Evolutionary conservation across 768 basidiomycete genomes (phyloP), one percentile per base, ranked within the genome.

Genomic region (Tremella yokohamensis): DNA sequence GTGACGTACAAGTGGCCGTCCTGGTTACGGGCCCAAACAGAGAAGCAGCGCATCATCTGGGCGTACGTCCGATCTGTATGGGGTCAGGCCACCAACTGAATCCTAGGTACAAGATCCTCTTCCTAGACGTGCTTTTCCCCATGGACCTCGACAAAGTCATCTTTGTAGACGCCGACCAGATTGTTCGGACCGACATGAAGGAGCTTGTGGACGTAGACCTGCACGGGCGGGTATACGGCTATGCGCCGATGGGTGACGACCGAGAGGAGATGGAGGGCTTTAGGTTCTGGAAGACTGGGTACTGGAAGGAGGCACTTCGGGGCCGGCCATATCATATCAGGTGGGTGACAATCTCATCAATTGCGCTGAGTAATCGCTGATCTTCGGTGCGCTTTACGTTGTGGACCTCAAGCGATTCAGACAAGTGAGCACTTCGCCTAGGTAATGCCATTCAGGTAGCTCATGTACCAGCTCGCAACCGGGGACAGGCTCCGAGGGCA

Each of bases 1-100:
- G 89, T 99, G 55, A 99, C 96, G 0, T 99, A 98, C 81, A 96
- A 96, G 72, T 99, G 94, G 94, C 96, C 96, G 0, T 89, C 88
- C 1, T 99, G 94, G 94, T 82, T 99, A 3, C 87, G 91, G n/a
- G 84, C 84, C 13, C 96, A 98, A 73, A 91, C 87, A 58, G 96
- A 99, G 79, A 99, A 99, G 76, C 96, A 99, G 76, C 84, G 96
- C 9, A 87, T 94, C 56, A 99, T 99, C 65, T 98, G 96, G 96
- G 94, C 90, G 76, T 78, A 26, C 58, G 73, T 62, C 18, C n/a
- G n/a, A 12, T 37, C 22, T 34, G 24, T 48, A 34, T 47, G 40
- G 49, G 13, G 7, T 7, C 16, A 40, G n/a, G 22, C 19, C 9
- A 15, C 16, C 9, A 24, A 34, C 9, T 53, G 52, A 51, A 38